Conservation (phyloP, 768 basidiomycete genomes). For the Leccinum rimulosum region DNA sequence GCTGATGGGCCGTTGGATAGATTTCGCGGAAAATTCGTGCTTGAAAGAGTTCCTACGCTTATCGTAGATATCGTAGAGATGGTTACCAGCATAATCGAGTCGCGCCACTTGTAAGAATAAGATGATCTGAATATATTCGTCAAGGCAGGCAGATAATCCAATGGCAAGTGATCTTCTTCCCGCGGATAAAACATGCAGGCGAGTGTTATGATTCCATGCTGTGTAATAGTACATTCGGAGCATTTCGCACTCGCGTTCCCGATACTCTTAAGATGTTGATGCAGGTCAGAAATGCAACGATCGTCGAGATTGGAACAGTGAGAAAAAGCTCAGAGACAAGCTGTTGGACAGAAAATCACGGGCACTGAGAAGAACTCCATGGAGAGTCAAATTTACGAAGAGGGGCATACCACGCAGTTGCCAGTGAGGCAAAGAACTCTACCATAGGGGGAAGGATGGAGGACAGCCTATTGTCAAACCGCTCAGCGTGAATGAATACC, state of each 20-base stretch:
- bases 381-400: background rate
- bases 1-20: conserved; percentile 16
- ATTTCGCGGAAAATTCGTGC: conserved; percentile 31
- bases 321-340: background rate
- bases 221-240: no score
- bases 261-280: background rate
- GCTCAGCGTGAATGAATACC: background rate
- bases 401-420: background rate
- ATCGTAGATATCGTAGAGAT: conserved; percentile 22
- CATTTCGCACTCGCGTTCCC: background rate
- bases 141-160: no score
- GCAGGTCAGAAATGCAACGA: background rate
- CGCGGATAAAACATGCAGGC: no score
- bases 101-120: background rate
- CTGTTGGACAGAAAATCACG: background rate
- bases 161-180: no score
- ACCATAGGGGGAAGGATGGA: background rate
- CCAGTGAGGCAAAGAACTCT: background rate
- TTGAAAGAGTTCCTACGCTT: conserved; percentile 29
- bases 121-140: background rate
- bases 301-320: background rate
- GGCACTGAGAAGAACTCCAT: background rate
- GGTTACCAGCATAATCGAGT: background rate
- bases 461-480: background rate
- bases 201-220: no score